phyloP scores from a whole-genome alignment of 257 asterid genomes.

The Penstemon barbatus region DNA sequence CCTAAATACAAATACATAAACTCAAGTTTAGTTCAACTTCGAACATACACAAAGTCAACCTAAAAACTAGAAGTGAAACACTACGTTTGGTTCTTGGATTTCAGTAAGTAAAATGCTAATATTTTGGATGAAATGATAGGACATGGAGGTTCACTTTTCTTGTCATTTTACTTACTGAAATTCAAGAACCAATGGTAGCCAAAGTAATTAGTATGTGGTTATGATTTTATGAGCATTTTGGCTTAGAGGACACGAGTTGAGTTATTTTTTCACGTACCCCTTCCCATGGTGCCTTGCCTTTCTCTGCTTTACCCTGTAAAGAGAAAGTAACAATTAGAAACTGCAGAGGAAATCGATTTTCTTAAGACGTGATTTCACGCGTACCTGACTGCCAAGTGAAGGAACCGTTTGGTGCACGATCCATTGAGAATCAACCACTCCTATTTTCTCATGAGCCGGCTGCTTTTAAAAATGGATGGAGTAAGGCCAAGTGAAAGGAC shows the following conservation, averaged over 20 bases:
- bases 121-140: too few relatives aligned
- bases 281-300: conserved; percentile 95
- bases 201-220: too few relatives aligned
- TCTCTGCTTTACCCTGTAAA: conserved; percentile 71
- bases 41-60: background rate
- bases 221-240: too few relatives aligned
- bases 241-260: background rate
- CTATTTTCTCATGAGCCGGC: conserved; percentile 96
- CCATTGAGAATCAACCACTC: conserved; percentile 96
- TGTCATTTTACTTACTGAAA: too few relatives aligned
- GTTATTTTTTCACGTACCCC: conserved; percentile 56
- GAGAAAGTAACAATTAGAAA: conserved; percentile 20
- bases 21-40: background rate
- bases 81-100: too few relatives aligned
- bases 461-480: conserved; percentile 26
- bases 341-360: background rate
- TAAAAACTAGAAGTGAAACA: too few relatives aligned
- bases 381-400: conserved; percentile 89
- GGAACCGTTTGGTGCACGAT: conserved; percentile 93
- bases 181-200: too few relatives aligned
- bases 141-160: too few relatives aligned
- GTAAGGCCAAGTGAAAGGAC: background rate
- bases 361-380: background rate
- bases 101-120: too few relatives aligned
- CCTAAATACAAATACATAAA: conserved; percentile 39